Conservation (phyloP, 2,329 filamentous ascomycete species). For the Colletotrichum godetiae region DNA sequence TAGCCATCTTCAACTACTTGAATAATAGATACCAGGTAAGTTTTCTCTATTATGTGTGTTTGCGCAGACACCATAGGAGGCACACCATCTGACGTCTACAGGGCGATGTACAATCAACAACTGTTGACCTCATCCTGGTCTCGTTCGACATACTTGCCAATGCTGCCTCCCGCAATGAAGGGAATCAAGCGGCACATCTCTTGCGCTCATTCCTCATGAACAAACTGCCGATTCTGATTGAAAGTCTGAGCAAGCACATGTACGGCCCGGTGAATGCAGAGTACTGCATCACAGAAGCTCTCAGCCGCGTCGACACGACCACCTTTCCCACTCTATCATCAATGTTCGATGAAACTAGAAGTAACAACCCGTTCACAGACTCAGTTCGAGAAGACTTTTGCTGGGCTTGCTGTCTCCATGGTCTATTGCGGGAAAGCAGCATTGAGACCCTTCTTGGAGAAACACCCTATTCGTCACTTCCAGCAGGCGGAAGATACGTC, state of each 20-base stretch:
- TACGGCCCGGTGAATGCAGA: constrained; percentile 80
- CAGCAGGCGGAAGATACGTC: constrained; percentile 77
- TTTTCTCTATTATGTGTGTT: neutral
- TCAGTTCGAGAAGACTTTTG: constrained; percentile 79
- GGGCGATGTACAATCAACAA: constrained; percentile 81
- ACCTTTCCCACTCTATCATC: constrained; percentile 72
- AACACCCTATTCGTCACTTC: constrained; percentile 82
- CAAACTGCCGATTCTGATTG: constrained; percentile 67
- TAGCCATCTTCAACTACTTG: constrained; percentile 80
- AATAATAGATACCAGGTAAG: constrained; percentile 84
- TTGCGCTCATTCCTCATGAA: constrained; percentile 88
- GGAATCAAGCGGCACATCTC: constrained; percentile 71
- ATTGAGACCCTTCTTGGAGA: constrained; percentile 87
- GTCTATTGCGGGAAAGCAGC: constrained; percentile 81
- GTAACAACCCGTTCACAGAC: constrained; percentile 67
- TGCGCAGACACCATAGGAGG: too few species aligned
- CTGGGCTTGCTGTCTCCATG: constrained; percentile 89
- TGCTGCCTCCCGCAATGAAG: constrained; percentile 76
- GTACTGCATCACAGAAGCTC: constrained; percentile 76
- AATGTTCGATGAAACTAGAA: constrained; percentile 70
- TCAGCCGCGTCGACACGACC: constrained; percentile 85
- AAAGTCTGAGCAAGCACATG: constrained; percentile 69
- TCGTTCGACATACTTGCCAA: constrained; percentile 93
- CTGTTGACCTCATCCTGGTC: constrained; percentile 85
- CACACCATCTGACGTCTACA: constrained; percentile 46